A percentile compares a stretch with the other conserved stretches of the same genome.
These are phyloP conservation scores for Pyrenochaeta sp. DNA, from an alignment of 2,329 filamentous ascomycete genomes.

Conservation along the genomic window DNA sequence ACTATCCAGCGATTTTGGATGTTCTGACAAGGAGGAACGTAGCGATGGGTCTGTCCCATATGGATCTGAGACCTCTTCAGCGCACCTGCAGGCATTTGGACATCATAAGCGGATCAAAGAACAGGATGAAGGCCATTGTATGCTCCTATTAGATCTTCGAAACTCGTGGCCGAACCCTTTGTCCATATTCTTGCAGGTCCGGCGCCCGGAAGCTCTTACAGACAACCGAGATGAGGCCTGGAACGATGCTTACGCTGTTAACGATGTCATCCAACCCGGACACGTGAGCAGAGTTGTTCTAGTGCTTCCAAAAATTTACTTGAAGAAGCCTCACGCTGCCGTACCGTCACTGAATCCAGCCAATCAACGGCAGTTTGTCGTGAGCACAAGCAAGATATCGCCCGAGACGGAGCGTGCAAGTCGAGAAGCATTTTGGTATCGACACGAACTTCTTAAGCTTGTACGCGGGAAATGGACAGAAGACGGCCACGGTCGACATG, in stretches of 20 bases:
- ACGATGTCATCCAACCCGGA: constrained; percentile 62
- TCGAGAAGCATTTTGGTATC: constrained; percentile 90
- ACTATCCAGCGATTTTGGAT: constrained; percentile 73
- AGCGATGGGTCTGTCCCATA: too few species aligned
- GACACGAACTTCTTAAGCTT: constrained; percentile 77
- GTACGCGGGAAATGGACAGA: constrained; percentile 77
- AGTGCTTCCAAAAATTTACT: constrained; percentile 75
- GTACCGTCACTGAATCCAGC: constrained; percentile 83
- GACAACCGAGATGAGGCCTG: constrained; percentile 9
- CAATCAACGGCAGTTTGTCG: constrained; percentile 90
- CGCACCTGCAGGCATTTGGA: constrained; percentile 56
- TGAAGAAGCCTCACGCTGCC: constrained; percentile 77
- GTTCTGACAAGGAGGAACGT: constrained; percentile 56
- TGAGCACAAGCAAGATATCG: constrained; percentile 79
- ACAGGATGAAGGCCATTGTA: constrained; percentile 70
- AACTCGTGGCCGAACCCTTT: constrained; percentile 90
- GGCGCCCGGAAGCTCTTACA: constrained; percentile 24
- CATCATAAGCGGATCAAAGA: constrained; percentile 50
- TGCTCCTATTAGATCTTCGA: constrained; percentile 82
- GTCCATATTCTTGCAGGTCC: constrained; percentile 66
- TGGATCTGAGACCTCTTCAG: not conserved
- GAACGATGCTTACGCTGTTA: constrained; percentile 31
- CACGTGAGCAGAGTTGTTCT: constrained; percentile 77
- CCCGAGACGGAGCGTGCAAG: constrained; percentile 79
- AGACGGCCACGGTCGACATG: constrained; percentile 61